Evolutionary conservation across 108 stramenopile species (phyloP).

Genomic region (Stephanodiscus minutulus): DNA sequence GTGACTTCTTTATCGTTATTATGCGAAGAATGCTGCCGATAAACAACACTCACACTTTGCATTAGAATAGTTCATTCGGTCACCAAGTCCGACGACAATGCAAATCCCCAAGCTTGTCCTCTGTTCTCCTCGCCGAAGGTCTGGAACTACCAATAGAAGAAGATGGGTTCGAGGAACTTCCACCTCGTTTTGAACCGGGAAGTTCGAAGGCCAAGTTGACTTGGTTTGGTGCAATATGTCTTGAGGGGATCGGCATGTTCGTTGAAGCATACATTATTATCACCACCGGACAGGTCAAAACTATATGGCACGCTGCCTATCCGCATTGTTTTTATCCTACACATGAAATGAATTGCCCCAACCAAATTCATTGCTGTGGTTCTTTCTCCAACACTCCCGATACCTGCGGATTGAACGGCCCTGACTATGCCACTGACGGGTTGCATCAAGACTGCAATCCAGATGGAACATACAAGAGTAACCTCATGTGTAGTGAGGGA

Average conservation of each 20-base stretch:
- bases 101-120: not conserved
- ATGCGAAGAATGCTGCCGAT: not conserved
- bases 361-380: conserved; percentile 4
- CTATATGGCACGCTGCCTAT: conserved; percentile 14
- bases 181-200: not conserved
- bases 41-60: not conserved
- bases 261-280: conserved; percentile 32
- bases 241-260: conserved; percentile 32
- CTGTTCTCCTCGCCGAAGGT: conserved; percentile 24
- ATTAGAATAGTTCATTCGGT: not conserved
- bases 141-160: conserved; percentile 1
- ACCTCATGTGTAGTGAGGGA: conserved; percentile 2
- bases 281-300: conserved; percentile 29
- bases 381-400: conserved; percentile 1
- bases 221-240: conserved; percentile 25
- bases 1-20: not conserved
- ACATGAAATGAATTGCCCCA: not conserved
- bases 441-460: not conserved
- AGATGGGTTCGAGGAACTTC: conserved; percentile 2
- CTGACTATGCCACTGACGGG: not conserved
- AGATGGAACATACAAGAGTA: conserved; percentile 6
- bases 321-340: conserved; percentile 11
- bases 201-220: conserved; percentile 15
- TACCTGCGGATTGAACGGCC: not conserved
- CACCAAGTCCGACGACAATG: not conserved